Evolutionary conservation across 805 yeast genomes (phyloP), one percentile per base, ranked within the genome.

Genomic region (Zygotorulaspora sp.): DNA sequence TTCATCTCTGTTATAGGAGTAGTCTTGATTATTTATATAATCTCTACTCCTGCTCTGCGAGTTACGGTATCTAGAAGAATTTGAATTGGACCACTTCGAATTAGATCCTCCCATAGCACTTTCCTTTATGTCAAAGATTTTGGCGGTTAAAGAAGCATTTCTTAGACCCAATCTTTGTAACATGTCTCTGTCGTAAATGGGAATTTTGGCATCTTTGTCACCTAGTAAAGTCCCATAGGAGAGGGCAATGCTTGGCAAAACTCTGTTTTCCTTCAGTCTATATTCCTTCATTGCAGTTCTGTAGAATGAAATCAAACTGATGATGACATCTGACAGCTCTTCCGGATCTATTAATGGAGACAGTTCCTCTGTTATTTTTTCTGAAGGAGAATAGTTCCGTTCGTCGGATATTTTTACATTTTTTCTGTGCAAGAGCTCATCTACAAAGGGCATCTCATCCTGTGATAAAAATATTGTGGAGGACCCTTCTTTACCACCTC

Each of bases 401-500:
- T 59, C 66, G 30, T 72, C 69, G 10, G 66, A 52, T 43, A 85
- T 79, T 20, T 56, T 61, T 52, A 86, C 75, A 31, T 77, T 78
- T 54, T 74, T 75, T 40, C 70, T 58, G n/a, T 43, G 28, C 32
- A 63, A 59, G 53, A 86, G 70, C 2, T 66, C 63, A 26, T 63
- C 60, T 26, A 77, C 61, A 58, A 77, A 88, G 22, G 72, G 71
- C 24, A 63, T 48, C 59, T 88, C 95, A 33, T 66, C 61, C 45
- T 70, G 61, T 20, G 82, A 67, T 32, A 78, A 52, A 55, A 77
- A 79, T 41, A 83, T 59, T 11, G 76, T 61, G 4, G 96, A 84
- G 33, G 72, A 68, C 45, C 97, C 97, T 16, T 70, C 66, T 41
- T 74, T 72, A 40, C 96, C 96, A 38, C 89, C 95, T 66, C 97